Conservation (phyloP, 331 rosid species). For the Rosa hybrid region DNA sequence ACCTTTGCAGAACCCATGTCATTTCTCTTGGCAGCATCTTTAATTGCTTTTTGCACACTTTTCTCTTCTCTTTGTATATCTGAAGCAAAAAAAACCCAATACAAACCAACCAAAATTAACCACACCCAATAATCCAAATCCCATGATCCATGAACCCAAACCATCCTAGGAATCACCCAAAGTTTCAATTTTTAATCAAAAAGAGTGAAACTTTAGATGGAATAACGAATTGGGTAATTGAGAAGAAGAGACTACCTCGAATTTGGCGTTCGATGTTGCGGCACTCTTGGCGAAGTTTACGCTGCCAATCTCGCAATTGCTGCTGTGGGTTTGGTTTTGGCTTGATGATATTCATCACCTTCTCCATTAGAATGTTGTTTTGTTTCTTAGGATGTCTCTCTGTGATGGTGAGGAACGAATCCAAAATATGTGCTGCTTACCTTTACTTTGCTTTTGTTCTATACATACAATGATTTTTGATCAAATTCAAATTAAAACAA, state of each 20-base stretch:
- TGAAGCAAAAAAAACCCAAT: conserved; percentile 20
- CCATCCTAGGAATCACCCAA: neutral
- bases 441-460: neutral
- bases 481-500: neutral
- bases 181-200: neutral
- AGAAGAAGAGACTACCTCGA: conserved; percentile 22
- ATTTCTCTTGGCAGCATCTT: conserved; percentile 54
- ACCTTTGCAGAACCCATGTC: conserved; percentile 62
- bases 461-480: neutral
- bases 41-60: conserved; percentile 51
- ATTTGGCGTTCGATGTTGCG: conserved; percentile 54
- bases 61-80: conserved; percentile 51
- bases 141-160: neutral
- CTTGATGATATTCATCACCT: conserved; percentile 35
- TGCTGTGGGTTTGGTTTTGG: conserved; percentile 52
- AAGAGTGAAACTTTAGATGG: neutral
- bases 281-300: conserved; percentile 51
- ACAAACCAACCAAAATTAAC: neutral
- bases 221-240: neutral
- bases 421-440: neutral
- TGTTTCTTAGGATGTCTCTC: neutral
- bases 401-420: neutral
- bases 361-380: conserved; percentile 29
- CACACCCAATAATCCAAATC: neutral
- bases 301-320: conserved; percentile 55